These are phyloP conservation scores for Marchantia polymorpha DNA, from an alignment of 225 moss, liverwort and hornwort genomes.

Conservation along the genomic window DNA sequence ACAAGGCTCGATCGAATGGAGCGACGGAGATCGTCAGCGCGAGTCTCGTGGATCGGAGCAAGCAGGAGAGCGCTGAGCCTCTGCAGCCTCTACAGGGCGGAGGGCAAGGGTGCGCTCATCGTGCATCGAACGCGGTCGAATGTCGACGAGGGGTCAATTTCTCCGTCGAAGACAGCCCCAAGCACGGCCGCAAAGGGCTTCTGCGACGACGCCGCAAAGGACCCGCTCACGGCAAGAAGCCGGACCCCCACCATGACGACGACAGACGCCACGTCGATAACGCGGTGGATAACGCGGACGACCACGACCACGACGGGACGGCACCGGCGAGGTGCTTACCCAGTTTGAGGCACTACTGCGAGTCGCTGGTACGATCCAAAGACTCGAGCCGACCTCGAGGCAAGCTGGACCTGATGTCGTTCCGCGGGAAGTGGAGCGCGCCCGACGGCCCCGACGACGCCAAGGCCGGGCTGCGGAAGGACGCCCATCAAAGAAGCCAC, in stretches of 20 bases:
- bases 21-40: background rate
- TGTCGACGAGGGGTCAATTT: background rate
- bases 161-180: background rate
- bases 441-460: conserved; percentile 2
- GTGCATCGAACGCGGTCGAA: background rate
- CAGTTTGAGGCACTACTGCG: background rate
- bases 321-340: background rate
- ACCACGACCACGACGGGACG: background rate
- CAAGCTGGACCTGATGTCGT: background rate
- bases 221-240: too few species aligned
- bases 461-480: background rate
- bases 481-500: background rate
- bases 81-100: background rate
- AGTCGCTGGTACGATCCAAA: background rate
- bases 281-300: background rate
- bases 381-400: background rate
- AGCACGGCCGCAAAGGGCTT: background rate
- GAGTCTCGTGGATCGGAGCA: background rate
- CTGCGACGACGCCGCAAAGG: too few species aligned
- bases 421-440: background rate
- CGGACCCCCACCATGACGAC: too few species aligned
- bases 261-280: background rate
- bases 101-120: background rate
- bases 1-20: background rate
- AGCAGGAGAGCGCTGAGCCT: background rate